These are phyloP conservation scores for Eucalyptus melliodora DNA, from an alignment of 345 rosid genomes.

Conservation along the genomic window DNA sequence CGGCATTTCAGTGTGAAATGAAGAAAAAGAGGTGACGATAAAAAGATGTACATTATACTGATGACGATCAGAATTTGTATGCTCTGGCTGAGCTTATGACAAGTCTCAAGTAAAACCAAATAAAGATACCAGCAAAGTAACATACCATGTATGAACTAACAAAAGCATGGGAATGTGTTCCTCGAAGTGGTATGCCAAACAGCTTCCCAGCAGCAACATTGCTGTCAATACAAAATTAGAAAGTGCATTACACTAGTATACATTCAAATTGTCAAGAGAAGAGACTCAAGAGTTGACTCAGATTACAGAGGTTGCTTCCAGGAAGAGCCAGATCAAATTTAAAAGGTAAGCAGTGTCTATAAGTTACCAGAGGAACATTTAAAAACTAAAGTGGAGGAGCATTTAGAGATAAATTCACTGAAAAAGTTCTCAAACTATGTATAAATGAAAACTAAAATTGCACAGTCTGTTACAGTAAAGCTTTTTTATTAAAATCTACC, in stretches of 20 bases:
- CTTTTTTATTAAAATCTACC: not conserved
- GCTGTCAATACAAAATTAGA: slow-evolving; percentile 20
- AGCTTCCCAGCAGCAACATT: slow-evolving; percentile 90
- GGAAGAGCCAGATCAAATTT: not conserved
- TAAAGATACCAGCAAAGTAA: not conserved
- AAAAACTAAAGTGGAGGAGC: not conserved
- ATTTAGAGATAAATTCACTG: not conserved
- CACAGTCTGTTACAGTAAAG: not conserved
- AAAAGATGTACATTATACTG: not conserved
- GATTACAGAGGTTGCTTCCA: not conserved
- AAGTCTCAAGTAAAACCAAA: not conserved
- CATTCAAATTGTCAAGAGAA: not conserved
- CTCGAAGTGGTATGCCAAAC: slow-evolving; percentile 92
- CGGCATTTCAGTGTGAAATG: not conserved
- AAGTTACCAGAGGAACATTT: not conserved
- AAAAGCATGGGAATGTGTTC: slow-evolving; percentile 99
- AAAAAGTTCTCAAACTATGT: not conserved
- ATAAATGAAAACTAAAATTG: not conserved
- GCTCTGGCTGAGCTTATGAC: not conserved
- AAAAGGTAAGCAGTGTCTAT: not conserved
- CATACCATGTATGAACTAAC: slow-evolving; percentile 96
- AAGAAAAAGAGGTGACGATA: not conserved
- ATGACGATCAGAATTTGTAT: not conserved
- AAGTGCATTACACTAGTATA: not conserved
- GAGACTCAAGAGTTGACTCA: not conserved